Conservation (phyloP, 768 basidiomycete genomes). For the Hortiboletus flavorubellus region DNA sequence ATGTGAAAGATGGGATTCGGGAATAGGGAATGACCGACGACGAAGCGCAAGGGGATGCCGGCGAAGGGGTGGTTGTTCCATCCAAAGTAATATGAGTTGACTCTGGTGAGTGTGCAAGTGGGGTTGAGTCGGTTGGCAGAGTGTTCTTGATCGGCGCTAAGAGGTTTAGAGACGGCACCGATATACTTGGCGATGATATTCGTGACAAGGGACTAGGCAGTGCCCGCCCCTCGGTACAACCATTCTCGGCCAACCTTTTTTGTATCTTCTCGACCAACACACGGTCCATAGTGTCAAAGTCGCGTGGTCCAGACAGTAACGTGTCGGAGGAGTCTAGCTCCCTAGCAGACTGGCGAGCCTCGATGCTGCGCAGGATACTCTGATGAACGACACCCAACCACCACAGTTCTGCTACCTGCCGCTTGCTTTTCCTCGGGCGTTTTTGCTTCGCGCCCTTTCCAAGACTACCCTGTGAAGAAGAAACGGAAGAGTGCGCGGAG, state of each 20-base stretch:
- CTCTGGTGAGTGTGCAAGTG: not conserved
- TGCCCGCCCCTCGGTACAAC: conserved; percentile 26
- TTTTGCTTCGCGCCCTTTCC: conserved; percentile 25
- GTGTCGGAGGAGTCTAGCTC: conserved; percentile 3
- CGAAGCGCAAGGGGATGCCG: not conserved
- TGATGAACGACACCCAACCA: conserved; percentile 37
- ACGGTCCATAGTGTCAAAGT: conserved; percentile 31
- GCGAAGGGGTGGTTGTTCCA: not conserved
- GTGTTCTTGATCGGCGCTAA: conserved; percentile 10
- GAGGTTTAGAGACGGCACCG: conserved; percentile 20
- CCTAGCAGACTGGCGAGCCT: conserved; percentile 8
- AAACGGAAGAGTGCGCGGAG: conserved; percentile 31
- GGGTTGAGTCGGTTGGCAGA: not conserved
- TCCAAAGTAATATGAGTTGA: not conserved
- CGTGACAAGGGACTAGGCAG: conserved; percentile 19
- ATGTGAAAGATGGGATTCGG: not conserved
- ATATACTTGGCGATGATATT: conserved; percentile 24
- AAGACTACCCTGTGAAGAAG: conserved; percentile 18
- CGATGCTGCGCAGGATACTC: conserved; percentile 30
- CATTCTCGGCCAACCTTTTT: conserved; percentile 30
- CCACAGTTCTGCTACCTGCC: conserved; percentile 33
- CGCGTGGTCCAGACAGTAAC: not conserved
- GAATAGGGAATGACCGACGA: conserved; percentile 5
- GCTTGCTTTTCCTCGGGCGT: conserved; percentile 31
- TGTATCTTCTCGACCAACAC: conserved; percentile 33